These are phyloP conservation scores for Tuber indicum DNA, from an alignment of 495 filamentous ascomycete genomes.

Conservation along the genomic window DNA sequence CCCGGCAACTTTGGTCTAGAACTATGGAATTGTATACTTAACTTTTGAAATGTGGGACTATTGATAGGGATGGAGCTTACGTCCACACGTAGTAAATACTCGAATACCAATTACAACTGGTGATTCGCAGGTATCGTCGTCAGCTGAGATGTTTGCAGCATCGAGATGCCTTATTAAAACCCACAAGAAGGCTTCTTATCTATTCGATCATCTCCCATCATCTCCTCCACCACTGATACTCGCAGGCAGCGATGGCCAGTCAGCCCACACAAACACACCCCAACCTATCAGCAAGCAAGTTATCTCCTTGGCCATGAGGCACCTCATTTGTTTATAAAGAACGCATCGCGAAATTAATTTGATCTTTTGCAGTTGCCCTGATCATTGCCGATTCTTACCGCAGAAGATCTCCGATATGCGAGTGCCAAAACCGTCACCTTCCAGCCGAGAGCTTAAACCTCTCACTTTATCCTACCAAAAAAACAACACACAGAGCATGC, in stretches of 20 bases:
- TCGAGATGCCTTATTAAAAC: background rate
- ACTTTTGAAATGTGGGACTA: background rate
- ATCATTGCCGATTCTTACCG: background rate
- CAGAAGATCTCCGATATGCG: background rate
- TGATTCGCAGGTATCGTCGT: background rate
- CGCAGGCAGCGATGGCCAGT: background rate
- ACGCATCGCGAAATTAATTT: background rate
- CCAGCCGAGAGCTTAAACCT: background rate
- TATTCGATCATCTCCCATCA: background rate
- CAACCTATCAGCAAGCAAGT: background rate
- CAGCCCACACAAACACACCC: background rate
- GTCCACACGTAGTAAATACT: background rate
- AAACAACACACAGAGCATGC: background rate
- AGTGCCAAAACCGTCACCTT: background rate
- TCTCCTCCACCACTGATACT: background rate
- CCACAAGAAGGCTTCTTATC: background rate
- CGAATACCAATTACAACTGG: background rate
- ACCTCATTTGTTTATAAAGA: background rate
- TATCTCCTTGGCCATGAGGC: background rate
- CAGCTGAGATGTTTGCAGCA: slow-evolving; percentile 3
- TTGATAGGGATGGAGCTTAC: background rate
- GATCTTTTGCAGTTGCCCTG: background rate
- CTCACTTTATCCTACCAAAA: background rate
- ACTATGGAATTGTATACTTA: background rate
- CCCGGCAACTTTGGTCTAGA: background rate